Evolutionary conservation across 306 rosid species (phyloP), one percentile per base, ranked within the genome.

Genomic region (Casuarina equisetifolia): DNA sequence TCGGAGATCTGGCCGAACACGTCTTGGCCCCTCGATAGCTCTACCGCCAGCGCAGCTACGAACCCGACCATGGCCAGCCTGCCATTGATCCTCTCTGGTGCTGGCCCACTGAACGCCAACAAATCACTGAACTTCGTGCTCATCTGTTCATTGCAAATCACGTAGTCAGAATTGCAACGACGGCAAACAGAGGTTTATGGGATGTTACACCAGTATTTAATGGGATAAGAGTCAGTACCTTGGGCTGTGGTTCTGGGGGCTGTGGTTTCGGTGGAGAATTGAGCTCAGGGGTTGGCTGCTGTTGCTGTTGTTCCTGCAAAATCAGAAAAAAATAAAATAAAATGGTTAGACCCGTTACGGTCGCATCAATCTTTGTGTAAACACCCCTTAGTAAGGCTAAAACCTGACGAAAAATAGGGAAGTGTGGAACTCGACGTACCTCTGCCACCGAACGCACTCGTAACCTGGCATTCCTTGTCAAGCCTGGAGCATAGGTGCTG

Each of bases 71-170:
- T 93, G 1, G 98, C 98, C 3, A 93, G 80, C 62, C 97, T 86
- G 10, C 98, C 98, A 67, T 93, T 93, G 80, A 93, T 93, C 73
- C 98, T 91, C 84, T 93, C 98, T 3, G 98, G 98, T 5, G 88
- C 98, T 96, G 0, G 97, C 92, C 4, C 98, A 90, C 92, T 0
- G 84, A 54, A 93, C 0, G 96, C 97, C n/a, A 93, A 76, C 16
- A 93, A 48, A 12, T 91, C 92, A 0, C 84, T 50, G 17, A 93
- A 87, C 9, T 84, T 91, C 0, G 92, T 85, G 80, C 90, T 90
- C 51, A 72, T 73, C 91, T 89, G 90, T 49, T 71, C 55, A 6
- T 0, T 20, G 44, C 7, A 19, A 32, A 46, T 45, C 19, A 1
- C 4, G 32, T 74, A 43, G 43, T 67, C 59, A 11, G 58, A 46